Evolutionary conservation across 495 filamentous ascomycete species (phyloP).

Genomic region (Xylaria nigripes): DNA sequence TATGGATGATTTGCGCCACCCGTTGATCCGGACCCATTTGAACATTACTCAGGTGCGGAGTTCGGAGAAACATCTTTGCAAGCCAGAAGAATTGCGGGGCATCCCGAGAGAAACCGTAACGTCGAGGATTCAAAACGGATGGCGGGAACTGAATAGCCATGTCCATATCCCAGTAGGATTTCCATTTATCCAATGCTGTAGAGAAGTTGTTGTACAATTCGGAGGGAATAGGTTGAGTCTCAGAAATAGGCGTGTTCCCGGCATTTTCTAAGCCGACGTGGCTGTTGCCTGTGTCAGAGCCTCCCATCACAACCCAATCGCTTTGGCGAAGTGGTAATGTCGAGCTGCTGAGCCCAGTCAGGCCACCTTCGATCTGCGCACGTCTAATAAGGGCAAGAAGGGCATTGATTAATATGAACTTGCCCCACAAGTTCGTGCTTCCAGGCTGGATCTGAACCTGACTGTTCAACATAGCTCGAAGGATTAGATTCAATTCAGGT

Average conservation of each 20-base stretch:
- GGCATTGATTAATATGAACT: slow-evolving; percentile 62
- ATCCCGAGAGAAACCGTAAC: slow-evolving; percentile 56
- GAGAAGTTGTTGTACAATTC: slow-evolving; percentile 28
- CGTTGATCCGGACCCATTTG: slow-evolving; percentile 46
- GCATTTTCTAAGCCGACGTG: slow-evolving; percentile 31
- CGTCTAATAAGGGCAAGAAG: slow-evolving; percentile 47
- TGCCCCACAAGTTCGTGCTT: slow-evolving; percentile 56
- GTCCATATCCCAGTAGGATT: slow-evolving; percentile 55
- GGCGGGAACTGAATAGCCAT: slow-evolving; percentile 55
- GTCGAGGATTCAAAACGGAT: slow-evolving; percentile 32
- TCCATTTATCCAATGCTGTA: slow-evolving; percentile 55
- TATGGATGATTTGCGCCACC: slow-evolving; percentile 48
- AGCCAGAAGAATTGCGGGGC: slow-evolving; percentile 60
- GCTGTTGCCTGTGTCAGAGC: slow-evolving; percentile 18
- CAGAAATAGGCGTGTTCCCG: slow-evolving; percentile 44
- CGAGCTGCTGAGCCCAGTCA: slow-evolving; percentile 28
- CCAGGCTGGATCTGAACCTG: slow-evolving; percentile 44
- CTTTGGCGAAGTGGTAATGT: slow-evolving; percentile 41
- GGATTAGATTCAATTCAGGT: slow-evolving; percentile 45
- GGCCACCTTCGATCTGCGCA: slow-evolving; percentile 26
- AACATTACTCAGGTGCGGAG: slow-evolving; percentile 36
- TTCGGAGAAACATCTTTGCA: slow-evolving; percentile 46
- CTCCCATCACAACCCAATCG: slow-evolving; percentile 37
- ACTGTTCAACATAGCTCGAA: slow-evolving; percentile 48
- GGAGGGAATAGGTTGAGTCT: slow-evolving; percentile 16